These are phyloP conservation scores for Albugo laibachii DNA, from an alignment of 352 stramenopile species.

Conservation along the genomic window DNA sequence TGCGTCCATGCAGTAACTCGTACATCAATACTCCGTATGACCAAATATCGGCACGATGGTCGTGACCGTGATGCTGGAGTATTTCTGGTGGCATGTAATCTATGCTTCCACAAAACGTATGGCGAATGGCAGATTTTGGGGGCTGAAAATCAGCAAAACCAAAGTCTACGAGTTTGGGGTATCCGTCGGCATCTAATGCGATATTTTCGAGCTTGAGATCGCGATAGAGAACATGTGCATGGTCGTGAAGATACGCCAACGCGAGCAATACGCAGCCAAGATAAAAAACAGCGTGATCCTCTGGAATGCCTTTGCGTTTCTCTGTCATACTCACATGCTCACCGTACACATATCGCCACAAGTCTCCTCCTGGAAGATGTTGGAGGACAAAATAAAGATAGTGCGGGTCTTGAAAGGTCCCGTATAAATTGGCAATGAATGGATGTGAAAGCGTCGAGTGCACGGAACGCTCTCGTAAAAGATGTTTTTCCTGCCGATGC, in stretches of 20 bases:
- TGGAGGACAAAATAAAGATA: slow-evolving; percentile 69
- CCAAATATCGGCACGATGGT: slow-evolving; percentile 58
- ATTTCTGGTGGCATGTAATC: slow-evolving; percentile 74
- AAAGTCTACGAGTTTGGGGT: slow-evolving; percentile 72
- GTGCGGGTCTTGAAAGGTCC: slow-evolving; percentile 69
- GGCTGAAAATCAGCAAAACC: slow-evolving; percentile 30
- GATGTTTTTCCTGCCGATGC: slow-evolving; percentile 58
- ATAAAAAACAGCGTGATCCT: slow-evolving; percentile 75
- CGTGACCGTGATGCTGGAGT: slow-evolving; percentile 31
- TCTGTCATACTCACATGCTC: slow-evolving; percentile 9
- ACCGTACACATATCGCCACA: slow-evolving; percentile 60
- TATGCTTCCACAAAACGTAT: slow-evolving; percentile 58
- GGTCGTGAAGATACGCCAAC: slow-evolving; percentile 49
- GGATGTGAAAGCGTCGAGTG: slow-evolving; percentile 43
- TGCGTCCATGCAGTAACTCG: slow-evolving; percentile 62
- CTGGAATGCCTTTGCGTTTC: slow-evolving; percentile 24
- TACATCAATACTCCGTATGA: slow-evolving; percentile 78
- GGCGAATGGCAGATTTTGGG: not conserved
- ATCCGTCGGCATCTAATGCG: slow-evolving; percentile 72
- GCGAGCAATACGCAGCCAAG: slow-evolving; percentile 70
- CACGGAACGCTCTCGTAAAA: slow-evolving; percentile 45
- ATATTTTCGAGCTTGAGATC: slow-evolving; percentile 85
- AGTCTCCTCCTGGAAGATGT: slow-evolving; percentile 53
- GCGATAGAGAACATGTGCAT: slow-evolving; percentile 48
- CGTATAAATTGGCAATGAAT: slow-evolving; percentile 45